These are phyloP conservation scores for Apiotrichum domesticum DNA, from an alignment of 1,284 basidiomycete species.

Conservation along the genomic window DNA sequence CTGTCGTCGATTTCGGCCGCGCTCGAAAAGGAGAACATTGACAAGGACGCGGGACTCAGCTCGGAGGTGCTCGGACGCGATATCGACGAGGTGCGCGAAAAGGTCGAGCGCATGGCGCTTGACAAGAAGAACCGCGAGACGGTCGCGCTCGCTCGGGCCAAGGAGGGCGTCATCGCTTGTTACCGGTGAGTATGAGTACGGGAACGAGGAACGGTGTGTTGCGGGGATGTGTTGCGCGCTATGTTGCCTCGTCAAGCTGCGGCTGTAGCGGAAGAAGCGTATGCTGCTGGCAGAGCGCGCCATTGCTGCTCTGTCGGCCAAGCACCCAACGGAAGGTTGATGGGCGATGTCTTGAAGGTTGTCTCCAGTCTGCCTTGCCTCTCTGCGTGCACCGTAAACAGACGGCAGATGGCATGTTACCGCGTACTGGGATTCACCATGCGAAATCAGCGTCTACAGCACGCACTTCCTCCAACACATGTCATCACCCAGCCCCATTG, in stretches of 20 bases:
- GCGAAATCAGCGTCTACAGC: neutral
- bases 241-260: too few species aligned
- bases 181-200: conserved; percentile 38
- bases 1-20: conserved; percentile 40
- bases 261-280: too few species aligned
- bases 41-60: conserved; percentile 45
- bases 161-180: conserved; percentile 41
- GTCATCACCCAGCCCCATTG: neutral
- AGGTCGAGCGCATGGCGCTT: conserved; percentile 41
- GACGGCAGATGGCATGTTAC: too few species aligned
- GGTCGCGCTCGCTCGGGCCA: conserved; percentile 30
- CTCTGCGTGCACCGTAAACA: too few species aligned
- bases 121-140: conserved; percentile 33
- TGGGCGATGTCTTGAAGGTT: too few species aligned
- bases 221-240: neutral
- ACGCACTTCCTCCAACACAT: too few species aligned
- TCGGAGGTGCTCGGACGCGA: conserved; percentile 43
- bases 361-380: too few species aligned
- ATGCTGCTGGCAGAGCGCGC: too few species aligned
- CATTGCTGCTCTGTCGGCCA: too few species aligned
- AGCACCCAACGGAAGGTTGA: too few species aligned
- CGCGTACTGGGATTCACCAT: too few species aligned
- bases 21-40: conserved; percentile 48
- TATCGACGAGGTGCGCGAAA: conserved; percentile 47
- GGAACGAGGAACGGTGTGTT: too few species aligned